Evolutionary conservation across 306 rosid genomes (phyloP).

Genomic region (Inga oerstediana): DNA sequence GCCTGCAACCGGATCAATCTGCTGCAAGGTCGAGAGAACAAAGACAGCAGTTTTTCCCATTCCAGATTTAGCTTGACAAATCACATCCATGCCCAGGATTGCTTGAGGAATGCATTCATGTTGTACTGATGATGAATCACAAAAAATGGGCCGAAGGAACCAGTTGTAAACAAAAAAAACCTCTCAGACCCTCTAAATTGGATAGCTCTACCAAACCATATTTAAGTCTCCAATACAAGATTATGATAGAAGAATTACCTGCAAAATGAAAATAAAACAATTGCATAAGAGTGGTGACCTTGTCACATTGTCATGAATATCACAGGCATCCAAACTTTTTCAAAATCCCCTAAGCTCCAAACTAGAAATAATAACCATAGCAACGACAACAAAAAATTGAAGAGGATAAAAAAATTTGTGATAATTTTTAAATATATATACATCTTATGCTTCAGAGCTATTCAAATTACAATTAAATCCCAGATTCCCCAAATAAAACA

Average conservation of each 20-base stretch:
- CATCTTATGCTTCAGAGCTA: not conserved
- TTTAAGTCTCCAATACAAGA: constrained; percentile 70
- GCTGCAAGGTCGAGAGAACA: constrained; percentile 93
- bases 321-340: not conserved
- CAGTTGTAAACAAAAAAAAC: constrained; percentile 78
- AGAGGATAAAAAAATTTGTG: not conserved
- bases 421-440: not conserved
- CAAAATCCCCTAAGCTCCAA: not conserved
- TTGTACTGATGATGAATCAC: constrained; percentile 96
- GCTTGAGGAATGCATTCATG: constrained; percentile 99
- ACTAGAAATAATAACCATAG: not conserved
- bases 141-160: constrained; percentile 72
- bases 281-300: not conserved
- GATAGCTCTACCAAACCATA: constrained; percentile 68
- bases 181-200: constrained; percentile 62
- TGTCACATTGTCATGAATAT: not conserved
- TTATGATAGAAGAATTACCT: constrained; percentile 78
- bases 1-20: constrained; percentile 94
- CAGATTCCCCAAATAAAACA: not conserved
- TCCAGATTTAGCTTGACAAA: constrained; percentile 99
- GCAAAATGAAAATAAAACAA: constrained; percentile 40
- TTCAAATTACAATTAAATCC: not conserved
- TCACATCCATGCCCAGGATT: constrained; percentile 97
- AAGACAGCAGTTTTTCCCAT: constrained; percentile 99
- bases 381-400: not conserved